Base-by-base conservation (phyloP, 1,139 yeast genomes). In the Blastobotrys petasosporus region DNA sequence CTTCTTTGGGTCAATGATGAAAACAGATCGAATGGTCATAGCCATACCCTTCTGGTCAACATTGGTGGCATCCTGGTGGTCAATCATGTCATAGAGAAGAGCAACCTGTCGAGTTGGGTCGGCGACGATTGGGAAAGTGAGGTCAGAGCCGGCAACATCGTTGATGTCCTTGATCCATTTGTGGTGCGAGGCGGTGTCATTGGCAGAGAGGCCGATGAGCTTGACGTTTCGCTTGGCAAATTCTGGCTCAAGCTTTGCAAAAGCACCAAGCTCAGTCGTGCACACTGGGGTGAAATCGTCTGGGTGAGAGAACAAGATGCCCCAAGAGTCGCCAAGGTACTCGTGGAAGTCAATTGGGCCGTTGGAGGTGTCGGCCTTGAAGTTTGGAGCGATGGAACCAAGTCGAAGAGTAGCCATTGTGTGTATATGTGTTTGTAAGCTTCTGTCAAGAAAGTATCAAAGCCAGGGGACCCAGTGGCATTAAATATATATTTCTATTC, bases 211-310 rank as follows among this genome's bases (percentile, higher is more conserved):
- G 51, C 94, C 94, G 64, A 85, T 75, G 63, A 85, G 73, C 72
- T 85, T 84, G 57, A 82, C 85, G 47, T 76, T 76, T 66, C 94
- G 78, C 70, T 80, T 76, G 62, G 80, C 73, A 64, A 85, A 85
- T 67, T 85, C 94, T 40, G 86, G 86, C 69, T 83, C 85, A 62
- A 85, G 74, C 65, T 82, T 79, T 59, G 92, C 88, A 60, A 85
- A 84, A 9, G 94, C 94, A 53, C 94, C 94, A 55, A 85, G 75
- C 71, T 85, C 95, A 49, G 94, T 85, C 56, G 94, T 85, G 70
- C 95, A 85, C 44, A 85, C 92, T 46, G 94, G 94, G 42, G 95
- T 85, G 73, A 81, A 84, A 63, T 84, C 94, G 62, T 81, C 94
- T 52, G 95, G 94, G 68, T 85, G 94, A 35, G 90, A 81, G 70